These are phyloP conservation scores for Fusarium beomiforme DNA, from an alignment of 2,329 filamentous ascomycete genomes.

Conservation along the genomic window DNA sequence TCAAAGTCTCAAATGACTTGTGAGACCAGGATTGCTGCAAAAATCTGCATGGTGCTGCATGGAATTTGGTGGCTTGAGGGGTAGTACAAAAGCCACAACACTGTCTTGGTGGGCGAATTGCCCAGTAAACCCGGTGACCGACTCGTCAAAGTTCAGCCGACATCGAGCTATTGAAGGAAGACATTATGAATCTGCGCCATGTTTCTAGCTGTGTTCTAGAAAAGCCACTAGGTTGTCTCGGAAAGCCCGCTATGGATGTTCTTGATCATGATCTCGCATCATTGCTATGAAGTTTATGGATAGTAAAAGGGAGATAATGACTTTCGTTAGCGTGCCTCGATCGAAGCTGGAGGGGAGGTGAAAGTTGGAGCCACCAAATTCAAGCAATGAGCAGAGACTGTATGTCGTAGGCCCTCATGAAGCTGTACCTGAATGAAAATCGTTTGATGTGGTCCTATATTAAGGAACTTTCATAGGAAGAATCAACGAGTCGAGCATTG, in stretches of 20 bases:
- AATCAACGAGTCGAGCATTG: not conserved
- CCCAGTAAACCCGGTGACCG: not conserved
- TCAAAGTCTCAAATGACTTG: not conserved
- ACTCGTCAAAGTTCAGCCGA: slow-evolving; percentile 3
- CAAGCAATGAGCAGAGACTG: not conserved
- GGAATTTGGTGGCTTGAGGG: slow-evolving; percentile 7
- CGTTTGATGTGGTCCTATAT: not conserved
- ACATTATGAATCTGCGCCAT: slow-evolving; percentile 7
- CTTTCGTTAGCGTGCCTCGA: not conserved
- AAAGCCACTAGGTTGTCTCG: slow-evolving; percentile 1
- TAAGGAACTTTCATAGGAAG: not conserved
- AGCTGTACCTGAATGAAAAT: not conserved
- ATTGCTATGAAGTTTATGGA: not conserved
- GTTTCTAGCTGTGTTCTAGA: slow-evolving; percentile 31
- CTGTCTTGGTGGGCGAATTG: not conserved
- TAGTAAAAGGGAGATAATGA: not conserved
- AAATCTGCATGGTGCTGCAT: not conserved
- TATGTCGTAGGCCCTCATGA: not conserved
- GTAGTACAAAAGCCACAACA: slow-evolving; percentile 12
- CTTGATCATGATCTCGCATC: not conserved
- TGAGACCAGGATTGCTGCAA: slow-evolving; percentile 6
- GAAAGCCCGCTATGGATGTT: not conserved
- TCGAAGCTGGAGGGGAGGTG: not conserved
- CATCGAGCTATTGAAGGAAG: not conserved
- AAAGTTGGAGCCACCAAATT: not conserved